Conservation (phyloP, 345 rosid species). For the Lepidium sativum region DNA sequence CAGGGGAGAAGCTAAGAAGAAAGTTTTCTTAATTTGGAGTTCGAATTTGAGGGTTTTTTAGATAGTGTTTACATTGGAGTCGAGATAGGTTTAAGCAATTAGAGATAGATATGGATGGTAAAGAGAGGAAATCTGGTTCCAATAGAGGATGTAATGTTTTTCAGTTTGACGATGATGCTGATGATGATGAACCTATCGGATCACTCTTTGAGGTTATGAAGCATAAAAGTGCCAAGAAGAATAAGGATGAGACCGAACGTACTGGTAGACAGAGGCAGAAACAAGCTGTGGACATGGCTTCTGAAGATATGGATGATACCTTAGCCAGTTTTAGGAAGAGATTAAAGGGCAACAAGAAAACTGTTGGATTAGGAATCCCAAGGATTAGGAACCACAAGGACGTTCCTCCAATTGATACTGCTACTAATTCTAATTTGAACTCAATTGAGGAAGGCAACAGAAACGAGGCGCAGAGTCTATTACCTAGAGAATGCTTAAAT, state of each 20-base stretch:
- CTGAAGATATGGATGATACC: constrained; percentile 89
- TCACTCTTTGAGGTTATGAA: constrained; percentile 60
- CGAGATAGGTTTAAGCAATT: constrained; percentile 27
- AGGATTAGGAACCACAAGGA: constrained; percentile 20
- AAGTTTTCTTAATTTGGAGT: constrained; percentile 21
- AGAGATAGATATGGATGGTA: constrained; percentile 43
- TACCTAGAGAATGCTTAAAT: constrained; percentile 22
- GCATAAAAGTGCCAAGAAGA: constrained; percentile 48
- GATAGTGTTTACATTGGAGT: constrained; percentile 40
- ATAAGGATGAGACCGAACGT: constrained; percentile 34
- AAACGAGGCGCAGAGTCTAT: constrained; percentile 6
- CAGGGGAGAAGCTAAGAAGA: constrained; percentile 25
- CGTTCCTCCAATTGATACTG: constrained; percentile 24
- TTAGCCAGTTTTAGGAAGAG: constrained; percentile 86
- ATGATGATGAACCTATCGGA: constrained; percentile 78
- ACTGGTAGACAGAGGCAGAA: constrained; percentile 21
- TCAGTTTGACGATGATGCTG: constrained; percentile 48
- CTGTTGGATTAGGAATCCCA: constrained; percentile 35
- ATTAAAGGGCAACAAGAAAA: constrained; percentile 69
- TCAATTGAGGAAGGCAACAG: constrained; percentile 26
- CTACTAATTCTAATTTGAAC: constrained; percentile 14
- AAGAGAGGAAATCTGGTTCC: constrained; percentile 38
- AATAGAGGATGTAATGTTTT: constrained; percentile 42
- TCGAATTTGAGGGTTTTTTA: constrained; percentile 16
- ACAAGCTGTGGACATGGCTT: constrained; percentile 37